A percentile compares a stretch with the other conserved stretches of the same genome.
Conservation (phyloP, 345 rosid genomes). For the Citrus hindsii region DNA sequence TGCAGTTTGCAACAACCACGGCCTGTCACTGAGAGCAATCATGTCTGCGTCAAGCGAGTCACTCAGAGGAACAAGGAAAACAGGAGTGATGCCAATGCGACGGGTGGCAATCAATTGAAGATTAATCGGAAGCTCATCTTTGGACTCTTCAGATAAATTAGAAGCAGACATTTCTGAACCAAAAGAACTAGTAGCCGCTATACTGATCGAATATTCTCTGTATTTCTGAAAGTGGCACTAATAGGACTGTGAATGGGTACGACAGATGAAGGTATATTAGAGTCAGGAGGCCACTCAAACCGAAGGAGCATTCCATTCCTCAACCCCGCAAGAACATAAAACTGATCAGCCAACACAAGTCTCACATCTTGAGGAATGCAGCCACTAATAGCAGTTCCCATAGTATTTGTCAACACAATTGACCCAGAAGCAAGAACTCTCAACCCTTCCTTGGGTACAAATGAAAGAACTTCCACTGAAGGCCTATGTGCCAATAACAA, state of each 20-base stretch:
- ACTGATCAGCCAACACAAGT: slow-evolving; percentile 79
- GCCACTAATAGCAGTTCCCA: slow-evolving; percentile 75
- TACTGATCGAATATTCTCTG: slow-evolving; percentile 19
- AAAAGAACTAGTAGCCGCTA: slow-evolving; percentile 22
- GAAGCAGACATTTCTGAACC: slow-evolving; percentile 24
- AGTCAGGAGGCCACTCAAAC: slow-evolving; percentile 79
- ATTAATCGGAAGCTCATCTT: slow-evolving; percentile 42
- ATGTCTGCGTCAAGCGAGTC: slow-evolving; percentile 77
- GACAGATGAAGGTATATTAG: slow-evolving; percentile 32
- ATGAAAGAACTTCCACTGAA: slow-evolving; percentile 85
- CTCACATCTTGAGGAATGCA: slow-evolving; percentile 97
- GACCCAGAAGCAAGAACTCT: slow-evolving; percentile 75
- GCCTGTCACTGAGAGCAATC: slow-evolving; percentile 93
- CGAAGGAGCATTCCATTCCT: slow-evolving; percentile 99
- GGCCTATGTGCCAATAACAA: slow-evolving; percentile 96
- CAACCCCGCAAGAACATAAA: slow-evolving; percentile 82
- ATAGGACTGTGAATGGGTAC: slow-evolving; percentile 18
- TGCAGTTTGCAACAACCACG: slow-evolving; percentile 93
- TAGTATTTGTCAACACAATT: slow-evolving; percentile 56
- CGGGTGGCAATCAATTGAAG: slow-evolving; percentile 88
- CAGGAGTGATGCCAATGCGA: slow-evolving; percentile 93
- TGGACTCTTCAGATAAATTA: slow-evolving; percentile 22
- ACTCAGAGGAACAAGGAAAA: slow-evolving; percentile 83
- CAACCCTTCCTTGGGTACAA: slow-evolving; percentile 60
- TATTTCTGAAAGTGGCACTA: slow-evolving; percentile 33